Percentiles rank a stretch among this genome's conserved stretches.
Evolutionary conservation across 768 basidiomycete genomes (phyloP).

Genomic region (Suillus decipiens): DNA sequence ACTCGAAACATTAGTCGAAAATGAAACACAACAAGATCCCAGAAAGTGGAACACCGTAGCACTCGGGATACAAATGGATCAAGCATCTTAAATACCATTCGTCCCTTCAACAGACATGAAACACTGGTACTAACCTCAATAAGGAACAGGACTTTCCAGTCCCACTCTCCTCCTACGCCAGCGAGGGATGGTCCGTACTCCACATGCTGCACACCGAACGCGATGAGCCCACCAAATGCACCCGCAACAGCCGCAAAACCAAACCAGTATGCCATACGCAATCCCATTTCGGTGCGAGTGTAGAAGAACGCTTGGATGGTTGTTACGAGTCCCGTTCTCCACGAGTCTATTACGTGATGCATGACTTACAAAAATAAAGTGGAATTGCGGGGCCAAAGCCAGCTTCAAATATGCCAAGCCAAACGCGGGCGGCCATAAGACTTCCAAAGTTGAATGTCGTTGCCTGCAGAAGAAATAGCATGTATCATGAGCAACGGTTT

Average conservation of each 20-base stretch:
- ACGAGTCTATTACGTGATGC: not conserved
- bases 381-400: conserved; percentile 79
- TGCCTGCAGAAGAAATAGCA: conserved; percentile 42
- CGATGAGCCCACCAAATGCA: conserved; percentile 83
- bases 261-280: conserved; percentile 82
- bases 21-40: not conserved
- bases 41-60: not conserved
- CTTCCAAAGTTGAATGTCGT: conserved; percentile 61
- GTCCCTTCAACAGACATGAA: not conserved
- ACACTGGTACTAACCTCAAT: conserved; percentile 51
- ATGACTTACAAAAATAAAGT: conserved; percentile 68
- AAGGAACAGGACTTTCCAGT: conserved; percentile 57
- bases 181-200: conserved; percentile 37
- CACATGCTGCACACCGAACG: conserved; percentile 76
- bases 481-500: conserved; percentile 1
- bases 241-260: conserved; percentile 84
- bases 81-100: not conserved
- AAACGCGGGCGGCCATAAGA: conserved; percentile 57
- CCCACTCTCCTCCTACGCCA: conserved; percentile 32
- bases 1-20: not conserved
- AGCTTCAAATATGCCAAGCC: conserved; percentile 77
- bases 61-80: not conserved
- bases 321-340: not conserved
- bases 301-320: conserved; percentile 67
- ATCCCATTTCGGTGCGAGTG: conserved; percentile 71